Evolutionary conservation across 805 yeast species (phyloP).

Genomic region (Candida ponderosae): DNA sequence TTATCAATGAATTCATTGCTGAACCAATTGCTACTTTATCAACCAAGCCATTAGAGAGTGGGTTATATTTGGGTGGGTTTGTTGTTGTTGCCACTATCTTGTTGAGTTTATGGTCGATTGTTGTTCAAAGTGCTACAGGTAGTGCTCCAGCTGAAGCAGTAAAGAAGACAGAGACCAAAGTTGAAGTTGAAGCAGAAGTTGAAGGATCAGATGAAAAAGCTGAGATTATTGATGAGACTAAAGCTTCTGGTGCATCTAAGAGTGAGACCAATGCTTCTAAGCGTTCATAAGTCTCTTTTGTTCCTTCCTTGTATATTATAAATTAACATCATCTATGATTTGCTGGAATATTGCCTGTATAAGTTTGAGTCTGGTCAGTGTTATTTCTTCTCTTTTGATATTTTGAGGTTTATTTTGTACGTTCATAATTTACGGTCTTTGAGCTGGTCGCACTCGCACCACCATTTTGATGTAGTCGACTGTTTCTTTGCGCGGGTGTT

Average conservation of each 20-base stretch:
- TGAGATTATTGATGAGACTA: constrained; percentile 7
- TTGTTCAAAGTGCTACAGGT: constrained; percentile 16
- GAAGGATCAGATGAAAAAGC: background rate
- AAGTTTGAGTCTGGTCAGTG: too few species aligned
- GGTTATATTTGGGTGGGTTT: constrained; percentile 36
- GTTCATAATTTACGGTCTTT: too few species aligned
- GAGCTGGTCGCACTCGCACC: too few species aligned
- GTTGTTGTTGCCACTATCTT: constrained; percentile 31
- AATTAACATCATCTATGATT: too few species aligned
- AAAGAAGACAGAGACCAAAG: constrained; percentile 5
- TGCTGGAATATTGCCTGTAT: too few species aligned
- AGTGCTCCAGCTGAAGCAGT: constrained; percentile 9
- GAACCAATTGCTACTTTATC: constrained; percentile 39
- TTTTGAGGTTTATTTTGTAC: too few species aligned
- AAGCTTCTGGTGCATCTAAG: constrained; percentile 8
- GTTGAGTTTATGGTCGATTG: constrained; percentile 34
- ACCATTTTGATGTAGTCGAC: too few species aligned
- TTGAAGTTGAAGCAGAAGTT: background rate
- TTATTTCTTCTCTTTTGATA: too few species aligned
- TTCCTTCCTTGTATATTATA: too few species aligned
- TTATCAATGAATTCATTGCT: constrained; percentile 29
- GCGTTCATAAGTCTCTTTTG: background rate
- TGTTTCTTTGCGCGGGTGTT: too few species aligned
- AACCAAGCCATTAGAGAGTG: constrained; percentile 42
- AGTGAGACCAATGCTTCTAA: constrained; percentile 7